phyloP scores from a whole-genome alignment of 2,329 filamentous ascomycete genomes.

The Acrocalymma vagum region DNA sequence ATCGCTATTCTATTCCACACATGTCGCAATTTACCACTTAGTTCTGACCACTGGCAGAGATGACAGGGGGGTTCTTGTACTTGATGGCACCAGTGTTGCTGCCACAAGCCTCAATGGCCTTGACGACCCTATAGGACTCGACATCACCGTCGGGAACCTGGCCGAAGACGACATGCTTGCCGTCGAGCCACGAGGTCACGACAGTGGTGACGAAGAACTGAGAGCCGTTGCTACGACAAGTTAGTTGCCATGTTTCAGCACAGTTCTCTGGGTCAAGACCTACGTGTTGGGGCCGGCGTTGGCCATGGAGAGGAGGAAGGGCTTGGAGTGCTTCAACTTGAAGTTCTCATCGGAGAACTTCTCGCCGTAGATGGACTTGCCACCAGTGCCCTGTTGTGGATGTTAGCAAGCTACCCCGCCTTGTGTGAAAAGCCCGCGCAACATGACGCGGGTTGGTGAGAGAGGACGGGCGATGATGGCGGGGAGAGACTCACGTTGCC shows the following conservation, averaged over 20 bases:
- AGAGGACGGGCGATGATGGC: too few relatives aligned
- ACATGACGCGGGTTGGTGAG: too few relatives aligned
- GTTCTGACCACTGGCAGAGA: constrained; percentile 58
- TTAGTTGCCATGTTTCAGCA: constrained; percentile 20
- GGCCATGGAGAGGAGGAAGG: constrained; percentile 91
- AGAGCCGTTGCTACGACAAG: constrained; percentile 68
- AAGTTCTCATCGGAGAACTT: constrained; percentile 97
- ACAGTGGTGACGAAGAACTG: constrained; percentile 79
- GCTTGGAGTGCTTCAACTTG: constrained; percentile 73
- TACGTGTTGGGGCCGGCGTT: constrained; percentile 94
- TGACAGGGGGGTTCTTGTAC: constrained; percentile 62
- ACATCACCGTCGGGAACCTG: constrained; percentile 67
- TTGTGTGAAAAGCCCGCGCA: constrained; percentile 8
- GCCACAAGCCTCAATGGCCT: constrained; percentile 67
- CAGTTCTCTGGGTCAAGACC: too few relatives aligned
- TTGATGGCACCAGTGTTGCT: constrained; percentile 62
- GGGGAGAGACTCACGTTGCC: constrained; percentile 73
- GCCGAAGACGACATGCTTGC: constrained; percentile 86
- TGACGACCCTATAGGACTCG: constrained; percentile 63
- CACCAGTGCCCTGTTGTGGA: constrained; percentile 79
- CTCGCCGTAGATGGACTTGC: constrained; percentile 94
- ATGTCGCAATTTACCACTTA: constrained; percentile 40
- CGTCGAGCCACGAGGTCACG: constrained; percentile 74
- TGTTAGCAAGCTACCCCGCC: constrained; percentile 24
- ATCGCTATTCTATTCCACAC: not conserved